phyloP scores from a whole-genome alignment of 495 filamentous ascomycete species.

The Oleoguttula mirabilis region DNA sequence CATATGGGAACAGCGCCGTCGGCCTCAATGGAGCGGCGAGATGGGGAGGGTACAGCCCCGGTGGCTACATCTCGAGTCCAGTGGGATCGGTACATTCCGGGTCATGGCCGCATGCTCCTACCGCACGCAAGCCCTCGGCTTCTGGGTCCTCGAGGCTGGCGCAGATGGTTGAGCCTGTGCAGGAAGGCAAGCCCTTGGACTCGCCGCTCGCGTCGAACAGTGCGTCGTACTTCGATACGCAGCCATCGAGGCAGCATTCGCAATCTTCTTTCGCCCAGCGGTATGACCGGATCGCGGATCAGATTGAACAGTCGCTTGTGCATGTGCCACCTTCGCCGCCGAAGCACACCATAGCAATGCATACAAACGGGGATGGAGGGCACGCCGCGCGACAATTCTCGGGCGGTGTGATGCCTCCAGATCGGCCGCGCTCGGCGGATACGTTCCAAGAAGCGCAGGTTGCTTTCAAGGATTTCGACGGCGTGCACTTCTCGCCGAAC shows the following conservation, averaged over 20 bases:
- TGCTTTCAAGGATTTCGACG: constrained; percentile 87
- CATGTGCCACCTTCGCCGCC: constrained; percentile 10
- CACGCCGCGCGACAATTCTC: not conserved
- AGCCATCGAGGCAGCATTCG: constrained; percentile 4
- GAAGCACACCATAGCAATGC: not conserved
- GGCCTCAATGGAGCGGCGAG: constrained; percentile 54
- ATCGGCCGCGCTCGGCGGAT: constrained; percentile 43
- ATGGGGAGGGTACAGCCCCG: constrained; percentile 60
- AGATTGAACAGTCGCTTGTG: constrained; percentile 11
- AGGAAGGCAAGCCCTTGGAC: constrained; percentile 35
- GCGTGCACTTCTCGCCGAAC: constrained; percentile 62
- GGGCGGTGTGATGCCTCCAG: constrained; percentile 21
- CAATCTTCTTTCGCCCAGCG: constrained; percentile 14
- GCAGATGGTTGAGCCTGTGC: constrained; percentile 40
- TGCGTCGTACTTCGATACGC: not conserved
- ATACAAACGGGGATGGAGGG: not conserved
- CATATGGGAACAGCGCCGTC: constrained; percentile 53
- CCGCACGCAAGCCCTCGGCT: constrained; percentile 6
- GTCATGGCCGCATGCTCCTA: constrained; percentile 12
- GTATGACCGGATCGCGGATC: constrained; percentile 15
- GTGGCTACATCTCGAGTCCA: constrained; percentile 11
- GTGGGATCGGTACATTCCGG: constrained; percentile 14
- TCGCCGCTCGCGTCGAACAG: constrained; percentile 17
- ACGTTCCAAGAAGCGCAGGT: constrained; percentile 54
- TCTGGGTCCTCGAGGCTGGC: constrained; percentile 33